Evolutionary conservation across 805 yeast genomes (phyloP), one percentile per base, ranked within the genome.

Genomic region (Yarrowia bubula): DNA sequence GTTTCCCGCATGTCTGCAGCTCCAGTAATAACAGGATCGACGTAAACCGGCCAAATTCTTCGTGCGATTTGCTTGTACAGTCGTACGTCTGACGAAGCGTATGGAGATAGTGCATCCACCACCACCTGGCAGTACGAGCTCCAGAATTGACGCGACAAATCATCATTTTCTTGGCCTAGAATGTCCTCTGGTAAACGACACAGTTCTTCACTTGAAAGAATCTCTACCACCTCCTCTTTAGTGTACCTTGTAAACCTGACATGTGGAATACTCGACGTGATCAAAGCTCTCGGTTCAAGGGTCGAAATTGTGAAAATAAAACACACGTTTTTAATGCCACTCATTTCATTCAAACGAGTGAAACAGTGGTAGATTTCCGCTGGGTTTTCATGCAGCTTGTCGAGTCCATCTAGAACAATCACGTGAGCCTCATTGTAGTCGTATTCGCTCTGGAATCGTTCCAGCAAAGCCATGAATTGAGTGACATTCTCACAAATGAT

Each of bases 371-470:
- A 75, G 22, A 83, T 69, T 14, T 77, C 81, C 14, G 73, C 70
- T 1, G 79, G 74, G 14, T 75, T 69, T 18, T 81, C 86, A 65
- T 77, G 77, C 46, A 83, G 76, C 64, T 78, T 76, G 70, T 84
- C 87, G 32, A 84, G 75, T 4, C 82, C 72, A 66, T 84, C 87
- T 11, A 84, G 75, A 1, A 84, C 84, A 43, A 84, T 71, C 3
- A 83, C 77, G 67, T 83, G 85, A 15, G 73, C 77, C 9, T 75
- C 74, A 1, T 68, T 43, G 64, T 77, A 79, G 1, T 68, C 69
- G 0, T 77, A 70, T 4, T 72, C 74, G 14, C 67, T 69, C 28
- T 77, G 69, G 67, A 78, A 78, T 51, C 68, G 74, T 60, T 75
- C 76, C 32, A 83, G 63, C 7, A 77, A 73, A 18, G 76, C 70